Evolutionary conservation across 305 asterid species (phyloP), one percentile per base, ranked within the genome.

Genomic region (Rubia occidens): DNA sequence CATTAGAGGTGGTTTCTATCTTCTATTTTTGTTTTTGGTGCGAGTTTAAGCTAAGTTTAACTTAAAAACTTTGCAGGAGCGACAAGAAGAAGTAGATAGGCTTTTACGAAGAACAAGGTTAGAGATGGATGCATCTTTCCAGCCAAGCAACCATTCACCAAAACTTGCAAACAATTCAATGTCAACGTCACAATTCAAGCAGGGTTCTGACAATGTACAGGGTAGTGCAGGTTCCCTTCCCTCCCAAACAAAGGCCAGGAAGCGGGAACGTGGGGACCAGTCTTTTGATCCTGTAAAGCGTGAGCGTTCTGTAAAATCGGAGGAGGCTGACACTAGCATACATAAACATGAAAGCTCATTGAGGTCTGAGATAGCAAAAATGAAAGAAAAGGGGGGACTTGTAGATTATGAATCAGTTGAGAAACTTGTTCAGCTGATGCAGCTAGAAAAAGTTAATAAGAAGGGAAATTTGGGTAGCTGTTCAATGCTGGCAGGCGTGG

Each of bases 251-350:
- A 94, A 89, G 82, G 94, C 93, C 66, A 94, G 86, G 84, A 94
- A 88, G 83, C 85, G 99, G 83, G 99, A 89, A 77, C 84, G 95
- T 76, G 92, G 86, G 53, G 97, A 89, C 72, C 90, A 85, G 59
- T 69, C 78, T 64, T 64, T 78, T 14, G 96, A 90, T 37, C 83
- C 90, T 74, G 56, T 78, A 71, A 94, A 90, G 79, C 85, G 93
- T 21, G 96, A 83, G 62, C 89, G 91, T 35, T 61, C 78, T 51
- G 64, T 73, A 40, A 91, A 82, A 78, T 39, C 78, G 47, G 96
- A 94, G 62, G 95, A 85, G 68, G 73, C 78, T 70, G 96, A 81
- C 68, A 83, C 88, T 53, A 68, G 66, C 69, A 86, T 72, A 54
- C 64, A 56, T 76, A 87, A 77, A 79, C 47, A 77, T 67, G 96